phyloP scores from a whole-genome alignment of 2,329 filamentous ascomycete species.

The Xylaria hypoxylon region DNA sequence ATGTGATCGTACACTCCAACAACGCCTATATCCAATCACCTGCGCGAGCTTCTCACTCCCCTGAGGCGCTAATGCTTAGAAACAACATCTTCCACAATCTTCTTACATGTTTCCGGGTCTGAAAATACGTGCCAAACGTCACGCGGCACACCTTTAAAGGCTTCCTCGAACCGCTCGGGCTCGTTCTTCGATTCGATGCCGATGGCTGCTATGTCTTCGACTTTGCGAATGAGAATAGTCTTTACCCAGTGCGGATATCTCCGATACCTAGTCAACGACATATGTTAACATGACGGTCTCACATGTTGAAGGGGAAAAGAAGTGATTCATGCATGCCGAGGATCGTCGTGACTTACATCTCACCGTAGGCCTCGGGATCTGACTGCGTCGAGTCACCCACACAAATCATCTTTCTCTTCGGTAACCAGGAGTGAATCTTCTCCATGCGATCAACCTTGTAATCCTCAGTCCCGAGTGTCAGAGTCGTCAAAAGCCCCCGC shows the following conservation, averaged over 20 bases:
- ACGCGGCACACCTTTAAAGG: conserved; percentile 79
- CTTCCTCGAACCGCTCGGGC: conserved; percentile 80
- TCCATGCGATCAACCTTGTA: conserved; percentile 87
- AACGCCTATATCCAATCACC: neutral
- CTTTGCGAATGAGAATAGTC: conserved; percentile 87
- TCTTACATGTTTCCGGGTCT: conserved; percentile 73
- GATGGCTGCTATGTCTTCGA: conserved; percentile 75
- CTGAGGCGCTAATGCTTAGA: conserved; percentile 25
- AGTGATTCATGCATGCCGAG: neutral
- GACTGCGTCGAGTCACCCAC: conserved; percentile 93
- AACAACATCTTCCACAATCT: conserved; percentile 53
- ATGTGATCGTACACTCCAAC: conserved; percentile 1
- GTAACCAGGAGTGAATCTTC: conserved; percentile 83
- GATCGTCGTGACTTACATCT: conserved; percentile 67
- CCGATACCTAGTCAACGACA: conserved; percentile 60
- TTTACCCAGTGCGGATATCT: conserved; percentile 80
- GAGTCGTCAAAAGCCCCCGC: conserved; percentile 78
- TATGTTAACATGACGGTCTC: conserved; percentile 19
- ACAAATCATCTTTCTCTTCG: conserved; percentile 80
- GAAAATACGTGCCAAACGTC: conserved; percentile 86
- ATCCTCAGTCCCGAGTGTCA: conserved; percentile 83
- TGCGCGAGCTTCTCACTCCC: neutral
- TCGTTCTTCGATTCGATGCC: conserved; percentile 81
- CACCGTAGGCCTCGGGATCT: conserved; percentile 90
- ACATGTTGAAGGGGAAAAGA: neutral